Evolutionary conservation across 2,329 filamentous ascomycete genomes (phyloP), one percentile per base, ranked within the genome.

Genomic region (Onygenales sp.): DNA sequence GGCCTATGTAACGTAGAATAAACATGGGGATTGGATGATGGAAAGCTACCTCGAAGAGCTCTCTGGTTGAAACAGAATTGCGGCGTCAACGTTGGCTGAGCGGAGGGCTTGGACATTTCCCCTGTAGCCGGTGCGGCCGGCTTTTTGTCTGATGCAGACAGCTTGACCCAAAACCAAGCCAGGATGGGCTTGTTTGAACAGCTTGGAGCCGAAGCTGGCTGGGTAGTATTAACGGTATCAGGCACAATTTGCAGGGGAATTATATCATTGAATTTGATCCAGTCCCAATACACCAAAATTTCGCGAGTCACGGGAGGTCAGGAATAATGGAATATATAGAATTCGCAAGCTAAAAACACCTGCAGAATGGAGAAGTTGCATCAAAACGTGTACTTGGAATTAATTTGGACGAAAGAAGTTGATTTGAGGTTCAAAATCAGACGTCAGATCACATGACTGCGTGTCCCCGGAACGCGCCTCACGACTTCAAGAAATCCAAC

Each of bases 61-160:
- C 79, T 77, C 51, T 84, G 83, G 10, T 84, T 85, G 68, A 90
- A 91, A 70, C 87, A 93, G 64, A 90, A 88, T 67, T 87, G 85
- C 44, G 85, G 86, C 55, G 80, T 86, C 57, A 90, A 72, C 33
- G 64, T 67, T 51, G 83, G 83, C n/a, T 64, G 69, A 21, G 66
- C 67, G n/a, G 66, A 66, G 48, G 67, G 59, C 52, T 62, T 61
- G 60, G 69, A 66, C 74, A 76, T 75, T 43, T 62, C 70, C 51
- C 55, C 55, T 51, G 52, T 57, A 41, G 52, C 57, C 50, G 50
- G 49, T 46, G 55, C 53, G 57, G 59, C 61, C 50, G 59, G 52
- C 55, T 63, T 56, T 53, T 56, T 58, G 58, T 59, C 61, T 56
- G 59, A 57, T 45, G 59, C 63, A 32, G 56, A 59, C 13, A 33